Evolutionary conservation across 176 grass and related monocot species (phyloP).

Genomic region (Calamus simplicifolius): DNA sequence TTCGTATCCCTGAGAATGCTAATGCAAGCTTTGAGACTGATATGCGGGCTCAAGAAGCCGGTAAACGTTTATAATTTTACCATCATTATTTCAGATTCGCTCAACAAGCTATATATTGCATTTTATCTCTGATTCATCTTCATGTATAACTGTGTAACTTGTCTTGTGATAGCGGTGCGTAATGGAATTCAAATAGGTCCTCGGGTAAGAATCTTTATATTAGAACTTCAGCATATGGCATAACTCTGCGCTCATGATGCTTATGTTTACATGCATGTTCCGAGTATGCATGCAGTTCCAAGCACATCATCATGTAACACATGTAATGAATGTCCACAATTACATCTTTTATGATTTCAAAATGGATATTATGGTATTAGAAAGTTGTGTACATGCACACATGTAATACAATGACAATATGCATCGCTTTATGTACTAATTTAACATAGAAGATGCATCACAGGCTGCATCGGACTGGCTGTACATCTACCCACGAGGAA

Average conservation of each 20-base stretch:
- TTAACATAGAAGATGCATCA: slow-evolving; percentile 1
- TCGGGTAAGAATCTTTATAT: slow-evolving; percentile 36
- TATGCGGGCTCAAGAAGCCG: slow-evolving; percentile 42
- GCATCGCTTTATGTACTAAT: neutral
- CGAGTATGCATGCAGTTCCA: neutral
- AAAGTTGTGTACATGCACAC: too few species aligned
- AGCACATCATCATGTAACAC: neutral
- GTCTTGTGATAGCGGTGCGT: slow-evolving; percentile 45
- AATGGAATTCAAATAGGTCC: slow-evolving; percentile 72
- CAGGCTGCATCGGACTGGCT: slow-evolving; percentile 71
- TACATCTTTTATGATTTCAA: neutral
- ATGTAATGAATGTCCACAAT: neutral
- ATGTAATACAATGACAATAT: too few species aligned
- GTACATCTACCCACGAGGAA: slow-evolving; percentile 72
- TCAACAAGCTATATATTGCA: neutral
- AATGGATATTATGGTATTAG: neutral
- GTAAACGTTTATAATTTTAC: slow-evolving; percentile 12
- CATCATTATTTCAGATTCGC: neutral
- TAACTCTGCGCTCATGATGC: neutral
- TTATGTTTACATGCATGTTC: too few species aligned
- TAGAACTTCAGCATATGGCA: neutral
- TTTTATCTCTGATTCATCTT: neutral
- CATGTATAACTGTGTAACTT: neutral
- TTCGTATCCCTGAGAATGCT: slow-evolving; percentile 10
- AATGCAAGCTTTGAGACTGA: slow-evolving; percentile 56